Conservation (phyloP, 2,329 filamentous ascomycete genomes). For the Aschersonia sp. region DNA sequence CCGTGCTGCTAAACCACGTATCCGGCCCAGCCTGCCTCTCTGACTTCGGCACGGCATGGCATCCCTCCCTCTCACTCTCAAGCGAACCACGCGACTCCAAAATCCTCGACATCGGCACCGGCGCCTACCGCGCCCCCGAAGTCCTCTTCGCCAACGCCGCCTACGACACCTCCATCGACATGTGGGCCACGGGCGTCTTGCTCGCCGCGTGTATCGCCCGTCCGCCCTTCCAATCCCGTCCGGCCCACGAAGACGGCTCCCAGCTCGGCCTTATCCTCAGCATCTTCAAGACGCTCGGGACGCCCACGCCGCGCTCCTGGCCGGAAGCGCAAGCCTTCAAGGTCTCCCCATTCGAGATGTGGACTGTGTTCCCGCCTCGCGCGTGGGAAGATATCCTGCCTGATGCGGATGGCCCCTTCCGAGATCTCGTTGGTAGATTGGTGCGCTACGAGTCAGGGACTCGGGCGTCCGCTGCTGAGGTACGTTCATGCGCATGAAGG, state of each 20-base stretch:
- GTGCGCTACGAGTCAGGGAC: conserved; percentile 55
- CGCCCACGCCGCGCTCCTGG: conserved; percentile 68
- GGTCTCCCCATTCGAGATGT: conserved; percentile 81
- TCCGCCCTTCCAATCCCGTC: conserved; percentile 71
- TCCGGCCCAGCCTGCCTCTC: conserved; percentile 64
- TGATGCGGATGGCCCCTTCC: conserved; percentile 38
- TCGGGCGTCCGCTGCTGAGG: conserved; percentile 48
- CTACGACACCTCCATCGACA: conserved; percentile 63
- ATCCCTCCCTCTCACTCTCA: conserved; percentile 12
- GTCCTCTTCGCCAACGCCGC: conserved; percentile 68
- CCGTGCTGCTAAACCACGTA: conserved; percentile 57
- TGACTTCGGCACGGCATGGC: conserved; percentile 91
- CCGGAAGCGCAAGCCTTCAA: conserved; percentile 58
- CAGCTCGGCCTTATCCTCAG: conserved; percentile 83
- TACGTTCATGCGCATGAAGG: conserved; percentile 7
- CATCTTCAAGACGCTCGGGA: conserved; percentile 85
- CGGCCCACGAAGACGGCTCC: conserved; percentile 64
- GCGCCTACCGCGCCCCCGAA: conserved; percentile 81
- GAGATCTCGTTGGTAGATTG: conserved; percentile 51
- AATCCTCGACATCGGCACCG: conserved; percentile 87
- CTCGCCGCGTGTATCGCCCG: conserved; percentile 57
- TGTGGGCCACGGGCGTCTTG: conserved; percentile 81
- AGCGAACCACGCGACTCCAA: conserved; percentile 30
- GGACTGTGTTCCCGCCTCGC: conserved; percentile 55
- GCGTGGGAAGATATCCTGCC: conserved; percentile 59